Evolutionary conservation across 108 stramenopile species (phyloP).

Genomic region (Aurantiochytrium sp.): DNA sequence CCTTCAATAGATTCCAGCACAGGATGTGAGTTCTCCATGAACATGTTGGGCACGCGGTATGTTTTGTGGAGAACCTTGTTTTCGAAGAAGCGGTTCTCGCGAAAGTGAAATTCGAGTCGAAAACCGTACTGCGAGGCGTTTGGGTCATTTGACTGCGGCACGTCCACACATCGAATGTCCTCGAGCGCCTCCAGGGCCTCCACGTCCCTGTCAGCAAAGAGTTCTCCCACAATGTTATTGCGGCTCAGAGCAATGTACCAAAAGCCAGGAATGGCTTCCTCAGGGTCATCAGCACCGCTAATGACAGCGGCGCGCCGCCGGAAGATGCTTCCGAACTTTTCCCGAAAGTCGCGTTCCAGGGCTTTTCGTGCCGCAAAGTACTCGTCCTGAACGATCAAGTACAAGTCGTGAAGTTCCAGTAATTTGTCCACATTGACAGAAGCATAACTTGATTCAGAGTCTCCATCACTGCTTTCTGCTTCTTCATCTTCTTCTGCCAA

Average conservation of each 20-base stretch:
- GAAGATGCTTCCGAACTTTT: neutral
- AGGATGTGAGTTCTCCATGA: neutral
- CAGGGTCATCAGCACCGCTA: neutral
- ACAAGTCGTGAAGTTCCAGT: neutral
- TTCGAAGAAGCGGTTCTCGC: neutral
- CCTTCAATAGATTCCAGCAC: neutral
- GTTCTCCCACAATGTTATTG: neutral
- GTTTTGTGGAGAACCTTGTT: neutral
- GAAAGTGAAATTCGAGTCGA: neutral
- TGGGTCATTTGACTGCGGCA: neutral
- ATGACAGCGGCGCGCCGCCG: neutral
- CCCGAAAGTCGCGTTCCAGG: neutral
- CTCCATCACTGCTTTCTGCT: neutral
- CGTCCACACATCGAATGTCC: neutral
- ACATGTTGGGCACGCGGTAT: neutral
- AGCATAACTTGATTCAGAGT: neutral
- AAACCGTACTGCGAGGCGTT: neutral
- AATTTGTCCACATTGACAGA: neutral
- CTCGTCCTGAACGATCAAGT: neutral
- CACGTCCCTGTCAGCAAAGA: neutral
- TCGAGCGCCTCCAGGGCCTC: neutral
- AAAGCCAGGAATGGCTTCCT: neutral
- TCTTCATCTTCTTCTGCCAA: neutral
- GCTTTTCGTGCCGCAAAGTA: neutral
- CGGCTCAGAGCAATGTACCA: neutral